Conservation (phyloP, 768 basidiomycete species). For the Suillus discolor region DNA sequence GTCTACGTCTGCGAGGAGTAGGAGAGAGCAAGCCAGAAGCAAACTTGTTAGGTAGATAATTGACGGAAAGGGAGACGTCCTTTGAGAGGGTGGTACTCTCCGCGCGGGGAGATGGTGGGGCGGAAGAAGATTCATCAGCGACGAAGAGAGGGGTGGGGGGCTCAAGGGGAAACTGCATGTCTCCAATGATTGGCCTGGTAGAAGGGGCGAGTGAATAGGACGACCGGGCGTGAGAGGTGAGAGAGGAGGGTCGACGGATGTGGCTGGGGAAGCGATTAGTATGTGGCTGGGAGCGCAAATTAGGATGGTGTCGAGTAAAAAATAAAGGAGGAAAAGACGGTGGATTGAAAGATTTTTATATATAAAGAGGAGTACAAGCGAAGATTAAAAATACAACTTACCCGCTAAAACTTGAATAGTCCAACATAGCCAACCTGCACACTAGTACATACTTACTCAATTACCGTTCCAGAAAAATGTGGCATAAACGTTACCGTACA, state of each 20-base stretch:
- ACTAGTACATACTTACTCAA: background rate
- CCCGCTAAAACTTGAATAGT: background rate
- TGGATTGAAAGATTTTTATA: background rate
- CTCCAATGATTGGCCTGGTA: constrained; percentile 49
- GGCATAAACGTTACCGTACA: background rate
- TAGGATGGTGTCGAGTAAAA: background rate
- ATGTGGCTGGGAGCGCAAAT: background rate
- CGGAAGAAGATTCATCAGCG: constrained; percentile 18
- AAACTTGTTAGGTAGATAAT: constrained; percentile 81
- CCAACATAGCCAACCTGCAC: background rate
- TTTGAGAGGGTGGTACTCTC: constrained; percentile 3
- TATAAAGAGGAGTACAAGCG: background rate
- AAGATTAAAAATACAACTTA: background rate
- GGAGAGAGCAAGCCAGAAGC: constrained; percentile 48
- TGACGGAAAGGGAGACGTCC: constrained; percentile 53
- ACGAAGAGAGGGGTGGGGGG: constrained; percentile 45
- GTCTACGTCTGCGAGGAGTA: constrained; percentile 37
- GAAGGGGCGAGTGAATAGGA: constrained; percentile 49
- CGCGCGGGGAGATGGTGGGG: constrained; percentile 20
- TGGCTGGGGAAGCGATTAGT: constrained; percentile 6
- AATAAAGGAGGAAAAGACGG: background rate
- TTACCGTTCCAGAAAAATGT: background rate
- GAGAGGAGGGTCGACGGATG: constrained; percentile 32
- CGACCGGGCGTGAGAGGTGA: constrained; percentile 41
- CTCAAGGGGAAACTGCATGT: constrained; percentile 37